A percentile compares a stretch with the other conserved stretches of the same genome.
phyloP scores from a whole-genome alignment of 108 stramenopile genomes.

The Cylindrotheca fusiformis region DNA sequence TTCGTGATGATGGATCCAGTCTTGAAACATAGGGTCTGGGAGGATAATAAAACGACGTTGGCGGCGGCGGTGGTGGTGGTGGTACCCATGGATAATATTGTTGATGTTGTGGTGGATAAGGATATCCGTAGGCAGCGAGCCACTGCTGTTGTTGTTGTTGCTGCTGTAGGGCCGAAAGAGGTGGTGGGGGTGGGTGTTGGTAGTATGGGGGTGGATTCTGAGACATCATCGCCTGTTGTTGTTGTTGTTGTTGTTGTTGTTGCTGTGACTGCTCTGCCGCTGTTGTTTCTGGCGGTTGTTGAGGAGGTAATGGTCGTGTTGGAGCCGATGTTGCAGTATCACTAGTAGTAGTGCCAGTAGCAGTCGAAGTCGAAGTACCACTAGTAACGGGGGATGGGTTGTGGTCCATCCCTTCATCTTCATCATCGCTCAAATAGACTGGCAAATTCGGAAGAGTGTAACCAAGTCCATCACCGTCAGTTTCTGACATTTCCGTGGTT shows the following conservation, averaged over 20 bases:
- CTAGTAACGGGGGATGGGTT: not conserved
- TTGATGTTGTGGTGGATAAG: conserved; percentile 1
- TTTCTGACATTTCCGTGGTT: conserved; percentile 54
- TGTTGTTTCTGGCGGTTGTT: conserved; percentile 6
- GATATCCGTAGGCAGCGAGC: conserved; percentile 21
- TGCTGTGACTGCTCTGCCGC: not conserved
- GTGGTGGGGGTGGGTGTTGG: not conserved
- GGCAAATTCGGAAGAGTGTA: conserved; percentile 85
- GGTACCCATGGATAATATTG: conserved; percentile 22
- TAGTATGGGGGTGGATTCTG: not conserved
- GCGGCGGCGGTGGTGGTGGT: conserved; percentile 14
- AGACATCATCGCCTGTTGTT: conserved; percentile 8
- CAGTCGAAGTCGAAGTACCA: not conserved
- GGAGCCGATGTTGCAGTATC: not conserved
- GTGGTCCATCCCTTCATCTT: conserved; percentile 33
- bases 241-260: conserved; percentile 13
- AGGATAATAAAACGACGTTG: conserved; percentile 2
- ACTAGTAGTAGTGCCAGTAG: not conserved
- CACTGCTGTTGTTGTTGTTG: conserved; percentile 30
- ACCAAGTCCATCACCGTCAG: conserved; percentile 54
- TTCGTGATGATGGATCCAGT: not conserved
- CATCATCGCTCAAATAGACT: conserved; percentile 77
- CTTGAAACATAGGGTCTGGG: conserved; percentile 10
- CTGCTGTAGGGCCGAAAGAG: not conserved
- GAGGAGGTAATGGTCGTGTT: not conserved